phyloP scores from a whole-genome alignment of 2,329 filamentous ascomycete species.

The Monosporascus sp. region DNA sequence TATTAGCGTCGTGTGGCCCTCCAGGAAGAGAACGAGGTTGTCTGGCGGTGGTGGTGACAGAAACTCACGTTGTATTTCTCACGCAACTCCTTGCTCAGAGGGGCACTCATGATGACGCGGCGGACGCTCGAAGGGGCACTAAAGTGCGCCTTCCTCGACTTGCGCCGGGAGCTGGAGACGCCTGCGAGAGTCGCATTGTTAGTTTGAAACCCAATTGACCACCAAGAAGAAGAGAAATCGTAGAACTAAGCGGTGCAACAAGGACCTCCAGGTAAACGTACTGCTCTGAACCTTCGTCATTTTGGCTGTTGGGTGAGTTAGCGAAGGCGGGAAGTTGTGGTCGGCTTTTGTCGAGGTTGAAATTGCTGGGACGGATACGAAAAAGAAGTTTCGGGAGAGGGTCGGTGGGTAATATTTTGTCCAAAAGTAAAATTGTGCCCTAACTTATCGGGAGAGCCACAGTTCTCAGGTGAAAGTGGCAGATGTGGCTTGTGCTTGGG shows the following conservation, averaged over 20 bases:
- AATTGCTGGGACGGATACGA: background rate
- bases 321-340: conserved; percentile 11
- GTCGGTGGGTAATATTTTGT: background rate
- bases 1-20: conserved; percentile 1
- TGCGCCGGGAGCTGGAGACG: conserved; percentile 68
- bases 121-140: conserved; percentile 88
- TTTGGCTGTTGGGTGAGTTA: conserved; percentile 19
- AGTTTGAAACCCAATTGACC: background rate
- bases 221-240: background rate
- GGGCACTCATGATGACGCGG: conserved; percentile 95
- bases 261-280: conserved; percentile 4
- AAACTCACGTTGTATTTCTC: conserved; percentile 94
- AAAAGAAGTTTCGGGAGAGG: background rate
- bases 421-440: background rate
- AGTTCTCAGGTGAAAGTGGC: too few species aligned
- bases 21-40: background rate
- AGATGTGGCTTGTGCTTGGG: too few species aligned
- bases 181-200: conserved; percentile 8
- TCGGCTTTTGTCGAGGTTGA: conserved; percentile 8
- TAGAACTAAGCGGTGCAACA: background rate
- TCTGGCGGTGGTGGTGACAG: background rate
- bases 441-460: background rate
- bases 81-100: conserved; percentile 92
- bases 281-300: conserved; percentile 27
- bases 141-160: conserved; percentile 99